Percentiles rank a stretch among this genome's conserved stretches.
These are phyloP conservation scores for Penicillium longicatenatum DNA, from an alignment of 495 filamentous ascomycete species.

Conservation along the genomic window DNA sequence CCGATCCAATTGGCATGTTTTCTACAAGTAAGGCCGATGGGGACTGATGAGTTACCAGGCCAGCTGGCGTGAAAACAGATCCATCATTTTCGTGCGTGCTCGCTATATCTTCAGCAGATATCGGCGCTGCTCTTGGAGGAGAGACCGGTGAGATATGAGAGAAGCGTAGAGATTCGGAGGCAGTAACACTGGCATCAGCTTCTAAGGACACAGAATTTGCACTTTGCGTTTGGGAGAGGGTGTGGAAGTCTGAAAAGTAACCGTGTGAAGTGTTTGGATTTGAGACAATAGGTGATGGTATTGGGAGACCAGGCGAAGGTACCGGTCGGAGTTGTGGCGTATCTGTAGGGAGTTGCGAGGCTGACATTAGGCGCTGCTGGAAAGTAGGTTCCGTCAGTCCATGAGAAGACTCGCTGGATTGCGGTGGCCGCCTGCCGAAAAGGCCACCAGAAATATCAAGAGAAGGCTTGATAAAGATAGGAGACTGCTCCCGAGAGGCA, in stretches of 20 bases:
- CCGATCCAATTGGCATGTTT: background rate
- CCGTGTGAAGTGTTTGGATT: constrained; percentile 24
- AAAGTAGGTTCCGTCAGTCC: constrained; percentile 1
- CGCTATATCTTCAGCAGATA: background rate
- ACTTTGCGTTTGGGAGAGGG: constrained; percentile 7
- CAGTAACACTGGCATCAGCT: background rate
- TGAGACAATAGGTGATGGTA: constrained; percentile 48
- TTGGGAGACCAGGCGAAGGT: constrained; percentile 47
- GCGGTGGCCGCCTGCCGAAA: constrained; percentile 8
- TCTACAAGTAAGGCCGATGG: background rate
- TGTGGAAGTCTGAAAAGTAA: constrained; percentile 33
- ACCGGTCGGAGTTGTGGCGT: constrained; percentile 50
- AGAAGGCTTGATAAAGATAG: constrained; percentile 27
- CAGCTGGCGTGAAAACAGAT: background rate
- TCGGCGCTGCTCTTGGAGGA: background rate
- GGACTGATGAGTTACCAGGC: background rate
- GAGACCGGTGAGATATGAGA: background rate
- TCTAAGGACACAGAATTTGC: background rate
- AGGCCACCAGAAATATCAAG: constrained; percentile 18
- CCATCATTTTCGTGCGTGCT: background rate
- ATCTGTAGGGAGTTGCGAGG: constrained; percentile 32
- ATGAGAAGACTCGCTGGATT: constrained; percentile 6
- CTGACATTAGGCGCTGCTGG: constrained; percentile 3
- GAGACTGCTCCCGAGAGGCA: constrained; percentile 19
- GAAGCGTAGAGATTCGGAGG: background rate